phyloP scores from a whole-genome alignment of 805 yeast genomes.

The Kodamaea fukazawae region DNA sequence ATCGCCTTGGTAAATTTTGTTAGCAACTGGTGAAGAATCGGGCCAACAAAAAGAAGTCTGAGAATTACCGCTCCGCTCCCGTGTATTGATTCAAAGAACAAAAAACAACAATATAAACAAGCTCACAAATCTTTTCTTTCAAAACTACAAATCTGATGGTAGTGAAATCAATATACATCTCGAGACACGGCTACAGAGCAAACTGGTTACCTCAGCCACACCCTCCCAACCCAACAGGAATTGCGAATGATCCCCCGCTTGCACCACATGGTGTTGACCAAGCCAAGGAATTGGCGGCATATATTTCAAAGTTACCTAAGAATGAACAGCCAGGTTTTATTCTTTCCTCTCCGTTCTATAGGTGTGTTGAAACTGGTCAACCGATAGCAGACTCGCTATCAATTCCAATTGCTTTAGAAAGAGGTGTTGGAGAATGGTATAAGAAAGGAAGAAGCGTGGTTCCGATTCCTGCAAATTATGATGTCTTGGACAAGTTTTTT shows the following conservation, averaged over 20 bases:
- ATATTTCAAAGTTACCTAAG: conserved; percentile 40
- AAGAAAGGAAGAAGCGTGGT: conserved; percentile 62
- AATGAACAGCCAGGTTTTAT: conserved; percentile 66
- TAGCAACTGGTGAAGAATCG: too few relatives aligned
- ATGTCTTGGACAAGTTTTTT: conserved; percentile 53
- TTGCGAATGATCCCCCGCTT: conserved; percentile 83
- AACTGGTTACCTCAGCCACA: conserved; percentile 79
- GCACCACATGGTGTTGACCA: conserved; percentile 88
- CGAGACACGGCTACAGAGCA: conserved; percentile 87
- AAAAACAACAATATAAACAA: too few relatives aligned
- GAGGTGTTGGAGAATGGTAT: conserved; percentile 94
- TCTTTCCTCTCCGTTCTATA: conserved; percentile 79
- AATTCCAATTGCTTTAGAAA: conserved; percentile 62
- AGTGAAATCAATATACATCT: conserved; percentile 61
- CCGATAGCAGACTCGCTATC: conserved; percentile 64
- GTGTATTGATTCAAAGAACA: too few relatives aligned
- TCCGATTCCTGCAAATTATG: conserved; percentile 64
- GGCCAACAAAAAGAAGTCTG: too few relatives aligned
- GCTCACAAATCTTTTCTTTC: too few relatives aligned
- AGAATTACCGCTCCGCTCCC: too few relatives aligned
- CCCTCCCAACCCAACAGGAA: conserved; percentile 81
- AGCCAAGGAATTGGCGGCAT: conserved; percentile 73
- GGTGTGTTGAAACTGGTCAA: conserved; percentile 79
- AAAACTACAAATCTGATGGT: too few relatives aligned
- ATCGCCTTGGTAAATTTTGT: too few relatives aligned